A percentile compares a stretch with the other conserved stretches of the same genome.
Conservation (phyloP, 2,329 filamentous ascomycete genomes). For the Xylariaceae sp. region DNA sequence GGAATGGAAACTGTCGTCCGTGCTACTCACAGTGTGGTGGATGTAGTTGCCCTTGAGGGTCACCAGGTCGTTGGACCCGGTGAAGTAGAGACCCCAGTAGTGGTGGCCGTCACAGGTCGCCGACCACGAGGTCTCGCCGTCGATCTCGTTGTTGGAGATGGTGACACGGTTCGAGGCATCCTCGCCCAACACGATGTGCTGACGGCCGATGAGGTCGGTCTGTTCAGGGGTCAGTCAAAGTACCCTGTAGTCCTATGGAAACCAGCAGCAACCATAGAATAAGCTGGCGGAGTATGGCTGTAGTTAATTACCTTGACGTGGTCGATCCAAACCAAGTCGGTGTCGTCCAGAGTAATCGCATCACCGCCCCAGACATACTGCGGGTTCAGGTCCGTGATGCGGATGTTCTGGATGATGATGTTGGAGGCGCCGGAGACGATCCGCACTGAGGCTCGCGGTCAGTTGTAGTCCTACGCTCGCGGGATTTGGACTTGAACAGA, state of each 20-base stretch:
- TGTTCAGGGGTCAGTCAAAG: not conserved
- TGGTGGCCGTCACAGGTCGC: constrained; percentile 36
- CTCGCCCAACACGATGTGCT: constrained; percentile 32
- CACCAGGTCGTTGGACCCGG: constrained; percentile 30
- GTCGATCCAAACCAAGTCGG: constrained; percentile 28
- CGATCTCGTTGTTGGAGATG: constrained; percentile 38
- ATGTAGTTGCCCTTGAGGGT: constrained; percentile 38
- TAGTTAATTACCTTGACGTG: constrained; percentile 11
- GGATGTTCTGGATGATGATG: constrained; percentile 54
- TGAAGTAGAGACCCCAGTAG: constrained; percentile 38
- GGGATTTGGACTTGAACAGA: not conserved
- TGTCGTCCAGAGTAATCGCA: constrained; percentile 43
- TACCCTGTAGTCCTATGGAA: not conserved
- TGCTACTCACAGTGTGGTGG: constrained; percentile 26
- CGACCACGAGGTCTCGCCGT: constrained; percentile 34
- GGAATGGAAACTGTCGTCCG: too few species aligned
- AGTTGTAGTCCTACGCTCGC: not conserved
- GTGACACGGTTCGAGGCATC: constrained; percentile 30
- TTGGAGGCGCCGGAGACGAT: constrained; percentile 37
- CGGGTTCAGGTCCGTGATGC: constrained; percentile 49
- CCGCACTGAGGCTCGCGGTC: constrained; percentile 6
- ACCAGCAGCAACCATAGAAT: too few species aligned
- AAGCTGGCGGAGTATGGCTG: too few species aligned
- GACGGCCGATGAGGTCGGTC: constrained; percentile 34
- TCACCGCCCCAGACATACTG: constrained; percentile 54